phyloP scores from a whole-genome alignment of 2,329 filamentous ascomycete genomes.

The Cercospora sp. region DNA sequence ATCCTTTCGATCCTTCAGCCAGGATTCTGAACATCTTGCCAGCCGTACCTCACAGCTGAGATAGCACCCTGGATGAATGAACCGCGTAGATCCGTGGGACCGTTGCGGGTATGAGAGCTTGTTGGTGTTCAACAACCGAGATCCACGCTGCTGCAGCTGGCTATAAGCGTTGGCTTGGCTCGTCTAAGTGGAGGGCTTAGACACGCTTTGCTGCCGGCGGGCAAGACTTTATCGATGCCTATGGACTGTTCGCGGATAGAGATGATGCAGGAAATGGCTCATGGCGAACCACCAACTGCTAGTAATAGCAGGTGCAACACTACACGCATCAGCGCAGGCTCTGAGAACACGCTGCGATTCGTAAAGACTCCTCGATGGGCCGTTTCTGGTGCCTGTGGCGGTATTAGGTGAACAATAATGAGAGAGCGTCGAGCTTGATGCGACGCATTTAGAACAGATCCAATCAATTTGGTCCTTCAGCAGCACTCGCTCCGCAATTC shows the following conservation, averaged over 20 bases:
- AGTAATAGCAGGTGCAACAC: neutral
- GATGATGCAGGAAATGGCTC: neutral
- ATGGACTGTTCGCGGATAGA: neutral
- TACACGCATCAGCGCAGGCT: neutral
- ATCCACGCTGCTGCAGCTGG: neutral
- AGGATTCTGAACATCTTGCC: neutral
- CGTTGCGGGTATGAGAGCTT: neutral
- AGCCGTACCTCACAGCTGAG: neutral
- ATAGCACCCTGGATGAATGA: too few species aligned
- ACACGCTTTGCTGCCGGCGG: neutral
- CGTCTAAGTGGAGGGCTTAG: neutral
- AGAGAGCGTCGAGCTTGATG: neutral
- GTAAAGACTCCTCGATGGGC: neutral
- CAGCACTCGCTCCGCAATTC: neutral
- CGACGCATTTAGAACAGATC: neutral
- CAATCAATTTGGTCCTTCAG: neutral
- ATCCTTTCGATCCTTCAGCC: neutral
- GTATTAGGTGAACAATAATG: neutral
- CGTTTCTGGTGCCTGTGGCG: neutral
- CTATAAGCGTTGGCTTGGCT: neutral
- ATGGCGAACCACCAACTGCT: too few species aligned
- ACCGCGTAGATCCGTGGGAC: neutral
- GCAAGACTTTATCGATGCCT: neutral
- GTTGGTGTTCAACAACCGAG: neutral
- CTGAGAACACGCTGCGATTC: neutral